Evolutionary conservation across 768 basidiomycete species (phyloP).

Genomic region (Auricularia auricula-judae): DNA sequence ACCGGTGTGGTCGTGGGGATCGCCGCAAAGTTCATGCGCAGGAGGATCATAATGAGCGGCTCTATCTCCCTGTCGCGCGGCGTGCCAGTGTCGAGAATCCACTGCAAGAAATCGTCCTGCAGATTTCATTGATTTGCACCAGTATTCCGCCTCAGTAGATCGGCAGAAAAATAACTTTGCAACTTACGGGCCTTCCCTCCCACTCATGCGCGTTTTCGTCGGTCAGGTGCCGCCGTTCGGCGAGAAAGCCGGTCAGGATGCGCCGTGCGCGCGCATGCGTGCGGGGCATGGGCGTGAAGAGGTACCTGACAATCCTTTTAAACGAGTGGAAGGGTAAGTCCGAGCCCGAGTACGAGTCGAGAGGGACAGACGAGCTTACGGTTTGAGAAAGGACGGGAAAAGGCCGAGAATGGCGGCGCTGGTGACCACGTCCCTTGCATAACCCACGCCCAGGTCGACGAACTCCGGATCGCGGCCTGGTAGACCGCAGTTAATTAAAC

Average conservation of each 20-base stretch:
- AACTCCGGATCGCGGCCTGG: slow-evolving; percentile 1
- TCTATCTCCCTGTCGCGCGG: slow-evolving; percentile 20
- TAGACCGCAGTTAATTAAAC: not conserved
- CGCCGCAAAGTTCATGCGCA: slow-evolving; percentile 25
- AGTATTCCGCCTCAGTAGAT: no score
- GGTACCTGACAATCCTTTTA: not conserved
- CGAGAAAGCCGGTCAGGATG: slow-evolving; percentile 20
- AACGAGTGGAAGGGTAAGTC: no score
- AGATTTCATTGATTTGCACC: not conserved
- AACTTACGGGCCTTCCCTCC: slow-evolving; percentile 20
- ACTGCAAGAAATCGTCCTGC: slow-evolving; percentile 36
- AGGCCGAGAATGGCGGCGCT: slow-evolving; percentile 8
- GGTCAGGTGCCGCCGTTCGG: slow-evolving; percentile 16
- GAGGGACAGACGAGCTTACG: not conserved
- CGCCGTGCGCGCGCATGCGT: slow-evolving; percentile 6
- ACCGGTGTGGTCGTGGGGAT: not conserved
- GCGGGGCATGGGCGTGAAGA: not conserved
- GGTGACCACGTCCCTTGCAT: slow-evolving; percentile 25
- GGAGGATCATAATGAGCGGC: slow-evolving; percentile 21
- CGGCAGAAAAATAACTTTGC: not conserved
- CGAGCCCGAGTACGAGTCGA: not conserved
- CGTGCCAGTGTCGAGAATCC: slow-evolving; percentile 30
- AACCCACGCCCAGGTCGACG: slow-evolving; percentile 17
- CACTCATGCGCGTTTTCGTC: slow-evolving; percentile 12
- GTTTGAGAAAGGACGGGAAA: slow-evolving; percentile 13